Percentiles rank a stretch among this genome's conserved stretches.
Conservation (phyloP, 176 grass and related monocot species). For the Eleusine indica region DNA sequence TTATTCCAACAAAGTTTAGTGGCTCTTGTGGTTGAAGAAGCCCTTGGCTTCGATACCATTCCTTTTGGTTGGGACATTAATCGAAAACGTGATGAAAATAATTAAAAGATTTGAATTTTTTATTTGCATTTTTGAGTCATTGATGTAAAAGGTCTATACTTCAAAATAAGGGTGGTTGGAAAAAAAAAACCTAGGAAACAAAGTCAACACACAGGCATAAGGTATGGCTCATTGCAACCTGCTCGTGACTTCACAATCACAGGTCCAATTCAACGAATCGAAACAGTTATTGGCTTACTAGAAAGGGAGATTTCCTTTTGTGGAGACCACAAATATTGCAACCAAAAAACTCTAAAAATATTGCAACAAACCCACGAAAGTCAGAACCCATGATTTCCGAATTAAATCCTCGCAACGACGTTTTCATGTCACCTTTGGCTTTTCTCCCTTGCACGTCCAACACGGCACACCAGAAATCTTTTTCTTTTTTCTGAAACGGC, state of each 20-base stretch:
- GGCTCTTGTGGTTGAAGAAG: too few relatives aligned
- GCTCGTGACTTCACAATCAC: conserved; percentile 7
- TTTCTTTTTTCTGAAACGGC: background rate
- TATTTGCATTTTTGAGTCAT: too few relatives aligned
- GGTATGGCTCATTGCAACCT: background rate
- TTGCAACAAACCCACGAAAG: background rate
- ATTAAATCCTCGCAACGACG: background rate
- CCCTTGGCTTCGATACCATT: too few relatives aligned
- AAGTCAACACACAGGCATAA: background rate
- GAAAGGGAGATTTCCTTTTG: background rate
- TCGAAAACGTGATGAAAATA: too few relatives aligned
- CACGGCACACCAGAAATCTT: background rate
- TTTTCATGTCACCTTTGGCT: conserved; percentile 17
- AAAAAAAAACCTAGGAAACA: background rate
- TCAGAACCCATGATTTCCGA: conserved; percentile 31
- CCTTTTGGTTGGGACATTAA: too few relatives aligned
- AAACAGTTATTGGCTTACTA: background rate
- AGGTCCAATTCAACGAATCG: conserved; percentile 8
- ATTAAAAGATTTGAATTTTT: too few relatives aligned
- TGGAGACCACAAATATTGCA: background rate
- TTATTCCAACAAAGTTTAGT: too few relatives aligned
- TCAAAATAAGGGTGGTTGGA: too few relatives aligned
- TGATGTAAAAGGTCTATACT: too few relatives aligned
- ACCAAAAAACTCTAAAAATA: too few relatives aligned
- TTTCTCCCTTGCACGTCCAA: background rate